These are phyloP conservation scores for Kwoniella dendrophila DNA, from an alignment of 768 basidiomycete species.

Conservation along the genomic window DNA sequence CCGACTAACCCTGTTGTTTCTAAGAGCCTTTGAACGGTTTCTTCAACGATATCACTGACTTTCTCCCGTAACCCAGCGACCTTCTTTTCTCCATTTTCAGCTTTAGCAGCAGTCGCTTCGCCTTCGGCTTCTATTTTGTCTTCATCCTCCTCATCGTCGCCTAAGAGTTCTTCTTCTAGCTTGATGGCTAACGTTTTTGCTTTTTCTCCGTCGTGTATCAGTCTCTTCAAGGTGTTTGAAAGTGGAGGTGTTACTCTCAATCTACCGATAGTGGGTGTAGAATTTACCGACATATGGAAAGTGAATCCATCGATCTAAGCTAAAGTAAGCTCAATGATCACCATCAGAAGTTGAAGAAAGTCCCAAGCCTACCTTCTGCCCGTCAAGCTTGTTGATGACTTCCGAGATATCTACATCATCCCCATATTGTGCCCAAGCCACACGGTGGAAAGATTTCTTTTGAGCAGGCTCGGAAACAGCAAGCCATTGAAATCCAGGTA, in stretches of 20 bases:
- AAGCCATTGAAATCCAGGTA: conserved; percentile 82
- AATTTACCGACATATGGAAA: conserved; percentile 72
- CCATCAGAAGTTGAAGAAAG: neutral
- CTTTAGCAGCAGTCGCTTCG: conserved; percentile 43
- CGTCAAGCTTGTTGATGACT: conserved; percentile 73
- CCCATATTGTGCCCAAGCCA: conserved; percentile 85
- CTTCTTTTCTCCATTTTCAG: conserved; percentile 45
- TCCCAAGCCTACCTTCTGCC: conserved; percentile 70
- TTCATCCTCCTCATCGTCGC: conserved; percentile 22
- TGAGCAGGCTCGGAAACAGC: conserved; percentile 89
- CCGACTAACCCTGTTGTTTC: conserved; percentile 64
- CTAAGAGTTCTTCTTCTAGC: conserved; percentile 68
- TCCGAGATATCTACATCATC: conserved; percentile 79
- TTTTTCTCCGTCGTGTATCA: conserved; percentile 78
- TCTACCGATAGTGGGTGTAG: conserved; percentile 69
- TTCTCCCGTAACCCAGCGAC: conserved; percentile 57
- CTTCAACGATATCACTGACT: conserved; percentile 78
- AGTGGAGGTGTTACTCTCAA: conserved; percentile 80
- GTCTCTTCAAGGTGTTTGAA: conserved; percentile 74
- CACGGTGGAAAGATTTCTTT: conserved; percentile 90
- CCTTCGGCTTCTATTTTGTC: conserved; percentile 58
- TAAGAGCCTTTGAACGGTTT: conserved; percentile 75
- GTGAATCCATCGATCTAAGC: conserved; percentile 90
- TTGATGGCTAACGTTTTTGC: conserved; percentile 71
- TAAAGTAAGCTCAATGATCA: conserved; percentile 12